Evolutionary conservation across 2,329 filamentous ascomycete genomes (phyloP), one percentile per base, ranked within the genome.

Genomic region (Claviceps sp.): DNA sequence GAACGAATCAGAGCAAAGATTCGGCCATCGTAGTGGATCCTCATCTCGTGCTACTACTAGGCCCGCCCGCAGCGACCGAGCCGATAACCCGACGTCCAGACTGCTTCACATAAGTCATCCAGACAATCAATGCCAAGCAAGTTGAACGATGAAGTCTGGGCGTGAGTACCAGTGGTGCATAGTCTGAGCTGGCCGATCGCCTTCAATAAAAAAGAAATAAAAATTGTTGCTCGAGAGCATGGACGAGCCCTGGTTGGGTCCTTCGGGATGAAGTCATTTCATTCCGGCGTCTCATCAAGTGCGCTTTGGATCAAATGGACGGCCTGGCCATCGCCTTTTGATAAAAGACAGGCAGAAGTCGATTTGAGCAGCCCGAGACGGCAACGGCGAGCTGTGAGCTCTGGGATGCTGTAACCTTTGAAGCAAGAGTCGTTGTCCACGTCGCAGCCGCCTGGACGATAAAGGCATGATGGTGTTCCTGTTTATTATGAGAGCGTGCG

Each of bases 1-100:
- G 43, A 50, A 44, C 50, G 11, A 51, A 51, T 51, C 50, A 47
- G 43, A 5, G 37, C 37, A 34, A 37, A 22, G 34, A 22, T 47
- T 40, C 13, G 34, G 13, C 20, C 3, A 13, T 47, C 4, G 8
- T 47, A 34, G 37, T 41, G 30, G 48, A 22, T 9, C 41, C 26
- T 20, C 8, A 3, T 37, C 7, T 34, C 20, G 13, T 50, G 42
- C 24, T 50, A 50, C 48, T 22, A 30, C 48, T 7, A 22, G 16
- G 4, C 18, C 7, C 30, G 4, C 18, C 7, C 30, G n/a, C 11
- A 13, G 4, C 30, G 9, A 30, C 26, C 26, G 26, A 30, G 26
- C 26, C 26, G 26, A 30, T 30, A 30, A 30, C 26, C 26, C 26
- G 26, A 30, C 26, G 26, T 34, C 30, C 30, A 11, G 30, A 34